These are phyloP conservation scores for Candida patagonica DNA, from an alignment of 805 yeast genomes.

Conservation along the genomic window DNA sequence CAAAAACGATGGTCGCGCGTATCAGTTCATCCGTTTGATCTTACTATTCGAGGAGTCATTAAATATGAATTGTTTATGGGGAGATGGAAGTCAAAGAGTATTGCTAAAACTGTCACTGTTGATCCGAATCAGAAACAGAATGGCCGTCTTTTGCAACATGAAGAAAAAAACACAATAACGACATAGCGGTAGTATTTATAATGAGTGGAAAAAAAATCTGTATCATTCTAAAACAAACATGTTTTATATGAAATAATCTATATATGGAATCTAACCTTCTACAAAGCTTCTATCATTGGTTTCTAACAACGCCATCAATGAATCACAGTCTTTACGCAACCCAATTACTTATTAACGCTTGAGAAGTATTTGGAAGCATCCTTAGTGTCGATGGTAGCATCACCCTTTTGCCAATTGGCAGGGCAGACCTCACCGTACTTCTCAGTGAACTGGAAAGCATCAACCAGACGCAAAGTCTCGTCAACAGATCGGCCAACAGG, in stretches of 20 bases:
- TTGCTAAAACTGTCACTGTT: slow-evolving; percentile 18
- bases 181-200: too few species aligned
- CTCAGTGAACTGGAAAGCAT: slow-evolving; percentile 99
- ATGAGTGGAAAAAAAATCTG: too few species aligned
- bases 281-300: too few species aligned
- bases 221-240: too few species aligned
- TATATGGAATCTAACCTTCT: too few species aligned
- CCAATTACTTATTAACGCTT: slow-evolving; percentile 44
- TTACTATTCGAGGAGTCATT: slow-evolving; percentile 74
- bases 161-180: too few species aligned
- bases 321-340: too few species aligned
- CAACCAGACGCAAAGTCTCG: slow-evolving; percentile 93
- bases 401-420: slow-evolving; percentile 97
- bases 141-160: too few species aligned
- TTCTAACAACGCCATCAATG: too few species aligned
- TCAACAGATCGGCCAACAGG: slow-evolving; percentile 99
- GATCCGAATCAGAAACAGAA: slow-evolving; percentile 14
- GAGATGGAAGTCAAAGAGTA: slow-evolving; percentile 18
- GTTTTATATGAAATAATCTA: too few species aligned
- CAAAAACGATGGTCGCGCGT: slow-evolving; percentile 61
- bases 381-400: slow-evolving; percentile 77
- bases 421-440: slow-evolving; percentile 99
- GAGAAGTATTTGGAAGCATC: slow-evolving; percentile 74
- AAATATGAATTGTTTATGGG: slow-evolving; percentile 65
- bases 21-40: slow-evolving; percentile 72